Evolutionary conservation across 2,329 filamentous ascomycete genomes (phyloP).

Genomic region (Ophiocordyceps robertsii): DNA sequence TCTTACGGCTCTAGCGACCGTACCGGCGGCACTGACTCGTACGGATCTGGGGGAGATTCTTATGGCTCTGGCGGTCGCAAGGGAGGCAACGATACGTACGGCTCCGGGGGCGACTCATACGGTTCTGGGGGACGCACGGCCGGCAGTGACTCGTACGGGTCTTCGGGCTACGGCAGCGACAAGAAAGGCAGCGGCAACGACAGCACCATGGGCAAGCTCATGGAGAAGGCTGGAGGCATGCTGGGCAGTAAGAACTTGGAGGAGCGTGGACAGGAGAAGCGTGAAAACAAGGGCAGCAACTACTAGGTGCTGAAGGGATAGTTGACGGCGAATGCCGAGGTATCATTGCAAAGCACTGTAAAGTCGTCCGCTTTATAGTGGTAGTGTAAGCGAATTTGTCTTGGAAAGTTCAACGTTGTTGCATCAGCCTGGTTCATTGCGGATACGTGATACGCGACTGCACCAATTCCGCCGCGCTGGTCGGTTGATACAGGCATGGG

Average conservation of each 20-base stretch:
- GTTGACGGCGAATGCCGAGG: too few species aligned
- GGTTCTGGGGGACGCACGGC: not conserved
- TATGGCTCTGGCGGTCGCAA: conserved; percentile 7
- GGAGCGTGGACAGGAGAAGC: conserved; percentile 36
- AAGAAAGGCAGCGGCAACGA: not conserved
- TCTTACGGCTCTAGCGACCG: conserved; percentile 7
- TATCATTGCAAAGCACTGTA: not conserved
- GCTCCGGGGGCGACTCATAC: not conserved
- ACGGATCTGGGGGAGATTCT: conserved; percentile 7
- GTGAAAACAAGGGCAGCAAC: conserved; percentile 19
- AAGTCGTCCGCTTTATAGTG: too few species aligned
- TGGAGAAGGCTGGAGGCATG: conserved; percentile 42
- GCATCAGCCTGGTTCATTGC: too few species aligned
- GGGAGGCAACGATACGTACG: conserved; percentile 2
- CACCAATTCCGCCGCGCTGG: too few species aligned
- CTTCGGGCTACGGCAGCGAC: conserved; percentile 1
- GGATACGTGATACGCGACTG: too few species aligned
- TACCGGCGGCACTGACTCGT: conserved; percentile 6
- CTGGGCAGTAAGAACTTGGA: conserved; percentile 32
- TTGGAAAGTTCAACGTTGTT: too few species aligned
- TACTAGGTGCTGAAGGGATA: not conserved
- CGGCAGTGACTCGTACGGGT: conserved; percentile 6
- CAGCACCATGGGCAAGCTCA: conserved; percentile 35
- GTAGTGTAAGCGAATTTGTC: too few species aligned
- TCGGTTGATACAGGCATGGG: too few species aligned